These are phyloP conservation scores for Asterionellopsis glacialis DNA, from an alignment of 108 stramenopile genomes.

Conservation along the genomic window DNA sequence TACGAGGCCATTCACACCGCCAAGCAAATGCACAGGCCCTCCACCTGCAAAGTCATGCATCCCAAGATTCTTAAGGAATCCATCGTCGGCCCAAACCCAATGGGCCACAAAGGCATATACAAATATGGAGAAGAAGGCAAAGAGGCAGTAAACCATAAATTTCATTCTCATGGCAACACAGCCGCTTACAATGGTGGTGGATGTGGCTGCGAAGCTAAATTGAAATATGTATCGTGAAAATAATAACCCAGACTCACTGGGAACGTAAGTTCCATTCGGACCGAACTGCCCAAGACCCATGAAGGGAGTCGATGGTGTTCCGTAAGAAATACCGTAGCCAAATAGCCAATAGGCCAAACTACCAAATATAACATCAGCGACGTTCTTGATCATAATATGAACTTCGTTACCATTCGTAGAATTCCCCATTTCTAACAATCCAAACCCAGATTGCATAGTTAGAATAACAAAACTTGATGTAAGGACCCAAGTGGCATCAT, in stretches of 20 bases:
- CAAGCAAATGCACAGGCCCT: neutral
- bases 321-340: slow-evolving; percentile 8
- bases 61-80: neutral
- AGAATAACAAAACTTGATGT: slow-evolving; percentile 12
- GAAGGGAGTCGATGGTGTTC: slow-evolving; percentile 4
- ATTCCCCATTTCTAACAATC: slow-evolving; percentile 13
- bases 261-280: neutral
- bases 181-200: neutral
- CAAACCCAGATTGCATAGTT: slow-evolving; percentile 17
- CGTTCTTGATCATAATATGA: slow-evolving; percentile 23
- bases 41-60: slow-evolving; percentile 3
- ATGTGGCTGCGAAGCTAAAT: neutral
- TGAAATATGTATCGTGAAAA: neutral
- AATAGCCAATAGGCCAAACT: slow-evolving; percentile 5
- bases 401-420: slow-evolving; percentile 7
- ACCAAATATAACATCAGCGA: slow-evolving; percentile 10
- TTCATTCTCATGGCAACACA: neutral
- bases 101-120: neutral
- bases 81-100: slow-evolving; percentile 1
- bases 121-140: neutral
- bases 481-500: slow-evolving; percentile 19
- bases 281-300: slow-evolving; percentile 14
- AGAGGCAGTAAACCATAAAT: neutral
- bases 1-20: neutral
- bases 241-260: neutral